A percentile compares a stretch with the other conserved stretches of the same genome.
These are phyloP conservation scores for Xylaria sp. DNA, from an alignment of 2,329 filamentous ascomycete species.

Conservation along the genomic window DNA sequence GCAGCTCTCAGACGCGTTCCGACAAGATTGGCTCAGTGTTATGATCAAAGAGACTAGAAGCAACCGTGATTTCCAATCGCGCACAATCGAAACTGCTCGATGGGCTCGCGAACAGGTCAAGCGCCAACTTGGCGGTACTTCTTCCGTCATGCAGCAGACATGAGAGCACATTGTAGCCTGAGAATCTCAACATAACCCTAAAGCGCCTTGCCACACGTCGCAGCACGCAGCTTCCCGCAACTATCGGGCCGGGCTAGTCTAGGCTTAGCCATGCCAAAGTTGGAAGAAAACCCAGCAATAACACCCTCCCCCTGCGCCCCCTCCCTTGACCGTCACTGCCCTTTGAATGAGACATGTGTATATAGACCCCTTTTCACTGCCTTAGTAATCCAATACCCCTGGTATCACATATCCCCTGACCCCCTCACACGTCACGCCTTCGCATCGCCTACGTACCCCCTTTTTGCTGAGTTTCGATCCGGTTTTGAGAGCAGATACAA, in stretches of 20 bases:
- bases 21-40: conserved; percentile 86
- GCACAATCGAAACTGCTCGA: conserved; percentile 92
- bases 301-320: conserved; percentile 29
- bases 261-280: conserved; percentile 44
- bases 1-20: conserved; percentile 85
- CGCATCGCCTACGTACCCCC: conserved; percentile 41
- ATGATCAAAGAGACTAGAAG: conserved; percentile 93
- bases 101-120: conserved; percentile 99
- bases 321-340: conserved; percentile 26
- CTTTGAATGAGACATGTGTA: conserved; percentile 47
- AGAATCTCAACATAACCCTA: conserved; percentile 35
- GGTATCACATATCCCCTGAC: conserved; percentile 42
- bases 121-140: conserved; percentile 75
- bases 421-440: conserved; percentile 38
- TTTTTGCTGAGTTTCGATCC: conserved; percentile 51
- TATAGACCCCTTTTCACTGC: conserved; percentile 47
- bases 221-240: conserved; percentile 46
- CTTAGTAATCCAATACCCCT: conserved; percentile 50
- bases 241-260: conserved; percentile 41
- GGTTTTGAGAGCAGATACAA: conserved; percentile 49
- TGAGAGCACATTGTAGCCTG: conserved; percentile 47
- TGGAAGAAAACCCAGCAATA: conserved; percentile 48
- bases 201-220: conserved; percentile 38
- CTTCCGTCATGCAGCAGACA: conserved; percentile 63
- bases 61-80: conserved; percentile 84